Conservation (phyloP, 345 rosid genomes). For the Punica granatum region DNA sequence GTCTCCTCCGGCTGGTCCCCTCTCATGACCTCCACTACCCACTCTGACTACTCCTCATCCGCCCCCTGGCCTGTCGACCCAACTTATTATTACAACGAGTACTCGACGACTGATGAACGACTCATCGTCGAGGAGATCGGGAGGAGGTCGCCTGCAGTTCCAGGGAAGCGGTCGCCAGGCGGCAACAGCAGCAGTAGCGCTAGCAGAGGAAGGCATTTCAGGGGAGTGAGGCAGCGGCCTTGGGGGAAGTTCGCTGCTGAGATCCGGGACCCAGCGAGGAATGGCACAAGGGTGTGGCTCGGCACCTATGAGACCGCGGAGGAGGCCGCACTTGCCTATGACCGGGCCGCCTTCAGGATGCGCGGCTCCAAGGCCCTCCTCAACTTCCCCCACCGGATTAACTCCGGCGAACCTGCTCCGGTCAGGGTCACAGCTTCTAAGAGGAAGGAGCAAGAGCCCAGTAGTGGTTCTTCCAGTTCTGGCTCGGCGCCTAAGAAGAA, state of each 20-base stretch:
- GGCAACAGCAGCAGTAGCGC: background rate
- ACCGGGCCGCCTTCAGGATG: slow-evolving; percentile 56
- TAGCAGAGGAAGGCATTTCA: slow-evolving; percentile 43
- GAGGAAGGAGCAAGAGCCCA: slow-evolving; percentile 25
- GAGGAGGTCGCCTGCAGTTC: background rate
- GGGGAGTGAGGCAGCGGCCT: slow-evolving; percentile 71
- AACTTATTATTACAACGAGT: too few species aligned
- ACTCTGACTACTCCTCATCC: slow-evolving; percentile 11
- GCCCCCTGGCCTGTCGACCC: slow-evolving; percentile 2
- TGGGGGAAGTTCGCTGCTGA: slow-evolving; percentile 86
- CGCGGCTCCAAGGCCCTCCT: slow-evolving; percentile 62
- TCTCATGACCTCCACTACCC: slow-evolving; percentile 8
- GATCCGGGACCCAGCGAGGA: slow-evolving; percentile 65
- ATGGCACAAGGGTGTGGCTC: slow-evolving; percentile 64
- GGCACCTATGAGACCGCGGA: slow-evolving; percentile 69
- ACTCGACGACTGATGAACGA: too few species aligned
- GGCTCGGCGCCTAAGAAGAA: background rate
- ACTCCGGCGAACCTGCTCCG: slow-evolving; percentile 55
- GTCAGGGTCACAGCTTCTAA: slow-evolving; percentile 63
- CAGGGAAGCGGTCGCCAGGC: background rate
- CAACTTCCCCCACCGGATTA: slow-evolving; percentile 53
- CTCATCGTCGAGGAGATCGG: slow-evolving; percentile 6
- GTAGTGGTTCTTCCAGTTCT: background rate
- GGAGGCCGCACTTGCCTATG: slow-evolving; percentile 71
- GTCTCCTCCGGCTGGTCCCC: slow-evolving; percentile 50